Conservation (phyloP, 805 yeast genomes). For the Scheffersomyces ergatensis region DNA sequence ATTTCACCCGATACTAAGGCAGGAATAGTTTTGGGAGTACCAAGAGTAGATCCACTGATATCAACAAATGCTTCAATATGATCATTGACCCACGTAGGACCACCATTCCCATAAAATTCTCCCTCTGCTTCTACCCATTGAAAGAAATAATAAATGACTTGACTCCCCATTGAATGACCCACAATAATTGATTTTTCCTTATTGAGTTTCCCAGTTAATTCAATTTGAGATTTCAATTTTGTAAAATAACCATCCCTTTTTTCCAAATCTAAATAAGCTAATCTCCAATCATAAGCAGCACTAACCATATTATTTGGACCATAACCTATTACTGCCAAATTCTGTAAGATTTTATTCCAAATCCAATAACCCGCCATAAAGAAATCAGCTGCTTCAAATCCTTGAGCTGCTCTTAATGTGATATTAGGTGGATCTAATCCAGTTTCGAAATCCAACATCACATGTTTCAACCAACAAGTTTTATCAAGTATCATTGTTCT, state of each 20-base stretch:
- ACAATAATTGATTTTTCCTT: slow-evolving; percentile 72
- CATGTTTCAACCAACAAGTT: slow-evolving; percentile 88
- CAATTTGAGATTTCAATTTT: slow-evolving; percentile 71
- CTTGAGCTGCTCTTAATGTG: slow-evolving; percentile 86
- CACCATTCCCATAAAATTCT: slow-evolving; percentile 83
- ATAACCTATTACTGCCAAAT: slow-evolving; percentile 90
- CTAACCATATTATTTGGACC: slow-evolving; percentile 87
- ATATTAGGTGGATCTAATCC: slow-evolving; percentile 90
- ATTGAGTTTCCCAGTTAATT: slow-evolving; percentile 47
- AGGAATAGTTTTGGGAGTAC: slow-evolving; percentile 92
- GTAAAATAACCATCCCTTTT: slow-evolving; percentile 83
- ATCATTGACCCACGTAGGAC: slow-evolving; percentile 81
- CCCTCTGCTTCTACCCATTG: slow-evolving; percentile 97
- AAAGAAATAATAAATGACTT: slow-evolving; percentile 80
- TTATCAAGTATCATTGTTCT: slow-evolving; percentile 90
- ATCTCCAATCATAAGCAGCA: slow-evolving; percentile 96
- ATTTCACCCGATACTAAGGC: slow-evolving; percentile 96
- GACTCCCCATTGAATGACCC: slow-evolving; percentile 98
- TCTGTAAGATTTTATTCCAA: slow-evolving; percentile 95
- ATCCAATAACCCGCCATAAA: slow-evolving; percentile 98
- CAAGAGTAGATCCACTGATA: slow-evolving; percentile 85
- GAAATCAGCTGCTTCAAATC: slow-evolving; percentile 95
- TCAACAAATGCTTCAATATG: slow-evolving; percentile 80
- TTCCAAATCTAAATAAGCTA: slow-evolving; percentile 86
- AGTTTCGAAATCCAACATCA: slow-evolving; percentile 84